Conservation (phyloP, 768 basidiomycete species). For the Ramaria rubella region DNA sequence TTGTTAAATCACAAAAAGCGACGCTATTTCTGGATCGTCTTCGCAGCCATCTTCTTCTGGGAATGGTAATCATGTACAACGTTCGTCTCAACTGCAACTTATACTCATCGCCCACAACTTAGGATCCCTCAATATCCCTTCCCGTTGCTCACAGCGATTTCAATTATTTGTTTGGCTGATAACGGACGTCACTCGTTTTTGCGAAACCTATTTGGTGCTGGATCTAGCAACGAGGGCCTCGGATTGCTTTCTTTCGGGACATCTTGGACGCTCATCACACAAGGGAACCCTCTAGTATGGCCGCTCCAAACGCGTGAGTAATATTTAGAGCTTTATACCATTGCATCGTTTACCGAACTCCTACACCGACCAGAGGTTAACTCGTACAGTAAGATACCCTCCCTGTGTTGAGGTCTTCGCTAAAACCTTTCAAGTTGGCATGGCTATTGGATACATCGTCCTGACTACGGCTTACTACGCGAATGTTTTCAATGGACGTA, state of each 20-base stretch:
- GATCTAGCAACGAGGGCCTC: constrained; percentile 46
- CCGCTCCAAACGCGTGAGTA: constrained; percentile 46
- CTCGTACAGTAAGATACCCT: constrained; percentile 37
- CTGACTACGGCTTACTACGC: constrained; percentile 38
- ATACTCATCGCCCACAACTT: background rate
- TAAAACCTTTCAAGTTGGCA: constrained; percentile 31
- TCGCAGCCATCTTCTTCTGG: constrained; percentile 42
- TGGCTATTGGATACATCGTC: constrained; percentile 41
- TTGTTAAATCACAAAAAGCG: constrained; percentile 42
- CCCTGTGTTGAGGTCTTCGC: too few relatives aligned
- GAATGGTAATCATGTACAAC: constrained; percentile 21
- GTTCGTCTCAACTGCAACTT: background rate
- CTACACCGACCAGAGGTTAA: constrained; percentile 41
- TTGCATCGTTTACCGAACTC: background rate
- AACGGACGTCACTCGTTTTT: constrained; percentile 40
- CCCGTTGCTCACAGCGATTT: constrained; percentile 42
- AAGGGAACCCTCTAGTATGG: constrained; percentile 50
- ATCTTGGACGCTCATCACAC: constrained; percentile 49
- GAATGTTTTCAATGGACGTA: constrained; percentile 39
- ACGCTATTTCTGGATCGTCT: constrained; percentile 47
- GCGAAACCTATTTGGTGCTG: constrained; percentile 36
- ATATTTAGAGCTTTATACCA: background rate
- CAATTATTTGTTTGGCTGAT: constrained; percentile 42
- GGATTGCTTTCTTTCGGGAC: constrained; percentile 42
- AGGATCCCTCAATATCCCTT: constrained; percentile 34